phyloP scores from a whole-genome alignment of 2,329 filamentous ascomycete species.

The Madurella mycetomatis region DNA sequence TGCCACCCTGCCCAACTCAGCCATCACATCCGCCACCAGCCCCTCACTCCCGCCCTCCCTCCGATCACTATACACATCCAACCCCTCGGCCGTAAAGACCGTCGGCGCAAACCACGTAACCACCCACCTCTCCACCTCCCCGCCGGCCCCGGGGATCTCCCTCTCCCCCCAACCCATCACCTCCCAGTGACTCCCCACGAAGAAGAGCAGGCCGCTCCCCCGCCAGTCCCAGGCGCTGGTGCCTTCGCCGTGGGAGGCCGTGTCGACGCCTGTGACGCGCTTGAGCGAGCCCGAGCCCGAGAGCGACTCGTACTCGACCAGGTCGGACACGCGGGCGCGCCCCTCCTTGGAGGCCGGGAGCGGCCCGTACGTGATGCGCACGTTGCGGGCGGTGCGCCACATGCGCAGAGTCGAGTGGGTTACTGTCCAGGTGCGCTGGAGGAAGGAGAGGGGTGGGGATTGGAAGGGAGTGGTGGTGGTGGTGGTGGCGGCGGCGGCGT shows the following conservation, averaged over 20 bases:
- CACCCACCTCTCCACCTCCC: constrained; percentile 57
- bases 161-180: constrained; percentile 68
- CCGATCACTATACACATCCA: constrained; percentile 71
- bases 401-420: constrained; percentile 73
- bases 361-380: constrained; percentile 69
- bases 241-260: constrained; percentile 29
- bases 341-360: constrained; percentile 34
- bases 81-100: constrained; percentile 73
- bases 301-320: constrained; percentile 63
- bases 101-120: constrained; percentile 85
- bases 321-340: constrained; percentile 55
- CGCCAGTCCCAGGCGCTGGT: constrained; percentile 66
- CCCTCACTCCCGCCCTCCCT: constrained; percentile 55
- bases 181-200: constrained; percentile 76
- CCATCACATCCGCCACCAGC: constrained; percentile 53
- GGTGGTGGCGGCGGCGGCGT: constrained; percentile 23
- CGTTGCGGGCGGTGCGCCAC: constrained; percentile 77
- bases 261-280: constrained; percentile 63
- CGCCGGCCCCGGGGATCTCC: constrained; percentile 32
- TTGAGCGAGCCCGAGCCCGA: constrained; percentile 47
- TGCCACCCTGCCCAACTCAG: constrained; percentile 47
- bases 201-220: constrained; percentile 68
- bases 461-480: constrained; percentile 30
- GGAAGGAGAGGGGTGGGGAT: constrained; percentile 53
- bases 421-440: constrained; percentile 66